Percentiles rank a stretch among this genome's conserved stretches.
Conservation (phyloP, 306 rosid species). For the Citrullus amarus region DNA sequence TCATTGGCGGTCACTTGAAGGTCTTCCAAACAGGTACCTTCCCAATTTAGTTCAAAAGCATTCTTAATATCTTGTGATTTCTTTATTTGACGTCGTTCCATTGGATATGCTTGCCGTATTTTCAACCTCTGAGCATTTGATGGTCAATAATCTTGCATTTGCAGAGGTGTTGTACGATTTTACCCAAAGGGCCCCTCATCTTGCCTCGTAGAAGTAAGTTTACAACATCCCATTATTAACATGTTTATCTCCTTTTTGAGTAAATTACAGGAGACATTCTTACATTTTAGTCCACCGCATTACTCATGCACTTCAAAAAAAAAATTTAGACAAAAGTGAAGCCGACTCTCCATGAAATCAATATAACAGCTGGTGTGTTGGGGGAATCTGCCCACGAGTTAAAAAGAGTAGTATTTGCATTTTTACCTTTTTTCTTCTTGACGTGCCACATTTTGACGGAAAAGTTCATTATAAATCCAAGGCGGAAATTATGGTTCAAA, state of each 20-base stretch:
- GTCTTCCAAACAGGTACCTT: constrained; percentile 78
- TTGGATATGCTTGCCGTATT: background rate
- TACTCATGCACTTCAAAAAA: background rate
- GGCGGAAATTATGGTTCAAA: background rate
- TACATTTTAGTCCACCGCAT: background rate
- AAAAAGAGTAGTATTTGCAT: background rate
- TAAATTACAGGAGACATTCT: background rate
- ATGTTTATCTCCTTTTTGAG: background rate
- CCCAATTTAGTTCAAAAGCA: background rate
- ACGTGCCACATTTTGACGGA: background rate
- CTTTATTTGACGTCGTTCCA: background rate
- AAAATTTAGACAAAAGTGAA: no score
- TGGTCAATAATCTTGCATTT: constrained; percentile 24
- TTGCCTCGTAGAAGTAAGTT: constrained; percentile 71
- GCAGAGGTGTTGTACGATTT: constrained; percentile 97
- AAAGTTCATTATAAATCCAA: background rate
- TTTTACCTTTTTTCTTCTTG: background rate
- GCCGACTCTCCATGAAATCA: background rate
- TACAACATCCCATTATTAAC: constrained; percentile 2
- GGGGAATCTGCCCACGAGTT: background rate
- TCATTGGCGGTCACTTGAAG: constrained; percentile 92
- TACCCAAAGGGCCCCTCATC: constrained; percentile 84
- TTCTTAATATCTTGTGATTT: background rate
- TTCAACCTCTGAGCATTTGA: background rate
- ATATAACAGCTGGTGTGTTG: background rate